phyloP scores from a whole-genome alignment of 2,329 filamentous ascomycete species.

The Colletotrichum sp. region DNA sequence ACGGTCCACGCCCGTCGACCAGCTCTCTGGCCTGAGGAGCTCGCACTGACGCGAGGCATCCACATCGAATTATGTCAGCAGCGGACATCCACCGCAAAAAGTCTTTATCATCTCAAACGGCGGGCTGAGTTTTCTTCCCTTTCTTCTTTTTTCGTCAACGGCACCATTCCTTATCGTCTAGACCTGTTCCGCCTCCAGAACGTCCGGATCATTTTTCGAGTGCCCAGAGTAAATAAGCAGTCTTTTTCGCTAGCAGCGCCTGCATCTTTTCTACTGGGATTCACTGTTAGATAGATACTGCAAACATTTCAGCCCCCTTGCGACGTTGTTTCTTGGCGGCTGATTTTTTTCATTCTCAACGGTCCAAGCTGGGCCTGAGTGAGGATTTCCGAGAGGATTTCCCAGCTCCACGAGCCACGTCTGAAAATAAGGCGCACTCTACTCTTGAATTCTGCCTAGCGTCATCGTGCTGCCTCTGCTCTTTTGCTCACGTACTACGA shows the following conservation, averaged over 20 bases:
- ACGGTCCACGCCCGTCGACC: background rate
- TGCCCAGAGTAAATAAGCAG: constrained; percentile 84
- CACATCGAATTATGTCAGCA: constrained; percentile 1
- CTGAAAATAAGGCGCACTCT: background rate
- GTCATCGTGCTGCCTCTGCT: background rate
- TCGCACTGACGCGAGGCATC: background rate
- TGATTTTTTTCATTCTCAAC: background rate
- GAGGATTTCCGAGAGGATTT: background rate
- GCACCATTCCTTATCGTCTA: constrained; percentile 97
- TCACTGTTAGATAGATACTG: constrained; percentile 95
- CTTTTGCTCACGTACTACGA: background rate
- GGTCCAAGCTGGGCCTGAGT: background rate
- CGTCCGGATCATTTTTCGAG: constrained; percentile 88
- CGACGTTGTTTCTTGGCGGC: background rate
- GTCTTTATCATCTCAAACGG: constrained; percentile 15
- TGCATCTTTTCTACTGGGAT: constrained; percentile 74
- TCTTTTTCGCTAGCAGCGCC: constrained; percentile 99
- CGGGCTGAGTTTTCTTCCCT: constrained; percentile 17
- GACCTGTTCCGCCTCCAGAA: constrained; percentile 70
- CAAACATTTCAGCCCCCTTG: constrained; percentile 63
- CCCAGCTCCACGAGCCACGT: background rate
- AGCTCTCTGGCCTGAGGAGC: background rate
- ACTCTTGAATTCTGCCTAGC: background rate
- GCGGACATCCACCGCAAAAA: background rate
- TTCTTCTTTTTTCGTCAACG: constrained; percentile 50